Base-by-base conservation (phyloP, 805 yeast species). In the Sugiyamaella boreocaroliniensis region DNA sequence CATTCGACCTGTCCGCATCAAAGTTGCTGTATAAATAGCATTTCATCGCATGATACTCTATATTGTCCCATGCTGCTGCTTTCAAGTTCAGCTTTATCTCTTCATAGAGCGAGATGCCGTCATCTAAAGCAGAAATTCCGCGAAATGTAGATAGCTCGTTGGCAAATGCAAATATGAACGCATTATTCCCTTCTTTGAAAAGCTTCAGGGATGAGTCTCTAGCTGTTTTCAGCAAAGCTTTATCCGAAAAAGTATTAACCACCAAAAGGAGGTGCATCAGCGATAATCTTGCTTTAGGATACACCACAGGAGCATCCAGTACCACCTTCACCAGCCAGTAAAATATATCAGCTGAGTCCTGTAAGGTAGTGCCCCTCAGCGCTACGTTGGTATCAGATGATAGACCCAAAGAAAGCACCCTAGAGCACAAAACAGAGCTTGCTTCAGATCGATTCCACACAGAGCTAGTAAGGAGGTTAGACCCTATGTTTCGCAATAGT, bases 261-360 rank as follows among this genome's bases (percentile, higher is more conserved):
- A 5, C 3, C 46, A 12, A 11, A 15, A 32, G n/a, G n/a, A 32
- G 37, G 3, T 14, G 12, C n/a, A 32, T 2, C 37, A 32, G n/a
- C n/a, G 37, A 14, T 12, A 19, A 10, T 14, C 48, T 45, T 15
- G 32, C n/a, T 9, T 15, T 29, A 14, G 16, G 34, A 4, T 40
- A 32, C 3, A 45, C 20, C 20, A 29, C 18, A 2, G 48, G 48
- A 11, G 19, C 40, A 15, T 49, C 41, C 5, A 29, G 34, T 8
- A 45, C 15, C 18, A 46, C 19, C 15, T 42, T 45, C 11, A 45
- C 34, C 11, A 45, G 12, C 53, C 53, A 50, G 9, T 50, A 19
- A 16, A 45, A 50, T 11, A 50, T 29, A 29, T 50, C 53, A 16
- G 15, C 12, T 18, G 40, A 29, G 37, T 50, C 53, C 19, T 29